A percentile compares a stretch with the other conserved stretches of the same genome.
Evolutionary conservation across 2,329 filamentous ascomycete species (phyloP).

Genomic region (Colletotrichum salicis): DNA sequence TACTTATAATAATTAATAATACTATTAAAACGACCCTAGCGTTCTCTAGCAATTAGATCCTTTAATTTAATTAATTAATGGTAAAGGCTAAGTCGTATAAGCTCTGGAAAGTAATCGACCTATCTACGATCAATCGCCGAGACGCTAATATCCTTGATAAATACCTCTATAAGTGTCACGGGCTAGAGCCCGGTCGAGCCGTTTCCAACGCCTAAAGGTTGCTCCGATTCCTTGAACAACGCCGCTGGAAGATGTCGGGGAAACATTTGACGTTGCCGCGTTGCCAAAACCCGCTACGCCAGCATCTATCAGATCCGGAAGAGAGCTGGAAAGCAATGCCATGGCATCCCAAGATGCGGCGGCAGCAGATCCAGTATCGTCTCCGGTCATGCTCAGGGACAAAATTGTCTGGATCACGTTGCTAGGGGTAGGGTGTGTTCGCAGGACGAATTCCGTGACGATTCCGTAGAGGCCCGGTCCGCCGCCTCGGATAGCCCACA

Average conservation of each 20-base stretch:
- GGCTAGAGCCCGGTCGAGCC: too few relatives aligned
- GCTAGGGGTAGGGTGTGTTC: slow-evolving; percentile 24
- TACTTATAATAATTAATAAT: too few relatives aligned
- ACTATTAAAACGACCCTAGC: too few relatives aligned
- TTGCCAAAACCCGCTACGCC: slow-evolving; percentile 4
- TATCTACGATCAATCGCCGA: too few relatives aligned
- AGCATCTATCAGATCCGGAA: background rate
- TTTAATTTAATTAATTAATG: too few relatives aligned
- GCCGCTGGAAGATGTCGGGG: background rate
- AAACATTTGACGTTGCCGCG: background rate
- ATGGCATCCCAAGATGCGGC: background rate
- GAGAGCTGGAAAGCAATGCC: background rate
- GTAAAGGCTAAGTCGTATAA: too few relatives aligned
- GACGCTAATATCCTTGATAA: too few relatives aligned
- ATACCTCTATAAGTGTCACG: too few relatives aligned
- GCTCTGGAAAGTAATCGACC: too few relatives aligned
- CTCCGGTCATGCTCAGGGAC: background rate
- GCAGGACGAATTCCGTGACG: slow-evolving; percentile 34
- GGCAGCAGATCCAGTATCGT: background rate
- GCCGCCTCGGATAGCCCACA: slow-evolving; percentile 36
- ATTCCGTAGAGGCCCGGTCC: slow-evolving; percentile 33
- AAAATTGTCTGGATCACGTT: slow-evolving; percentile 19
- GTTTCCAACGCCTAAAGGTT: too few relatives aligned
- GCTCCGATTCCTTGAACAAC: background rate
- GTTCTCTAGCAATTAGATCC: too few relatives aligned